These are phyloP conservation scores for Wallacemonas sp. DNA, from an alignment of 208 protist genomes.

Conservation along the genomic window DNA sequence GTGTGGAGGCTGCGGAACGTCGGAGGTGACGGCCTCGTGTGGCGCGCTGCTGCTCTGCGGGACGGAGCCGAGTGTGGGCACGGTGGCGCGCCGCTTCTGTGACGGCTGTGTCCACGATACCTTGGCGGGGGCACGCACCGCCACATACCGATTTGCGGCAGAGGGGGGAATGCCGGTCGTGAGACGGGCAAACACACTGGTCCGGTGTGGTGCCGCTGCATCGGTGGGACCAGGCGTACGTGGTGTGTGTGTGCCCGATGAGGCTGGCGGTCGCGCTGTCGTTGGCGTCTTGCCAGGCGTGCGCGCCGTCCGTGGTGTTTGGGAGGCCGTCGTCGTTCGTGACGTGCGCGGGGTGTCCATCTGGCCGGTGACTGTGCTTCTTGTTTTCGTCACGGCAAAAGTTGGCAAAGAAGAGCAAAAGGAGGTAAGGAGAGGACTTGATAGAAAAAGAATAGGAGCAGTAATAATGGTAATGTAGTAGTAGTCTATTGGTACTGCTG, in stretches of 20 bases:
- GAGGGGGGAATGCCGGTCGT: slow-evolving; percentile 4
- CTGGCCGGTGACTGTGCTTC: too few species aligned
- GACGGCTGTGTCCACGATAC: background rate
- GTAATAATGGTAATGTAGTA: too few species aligned
- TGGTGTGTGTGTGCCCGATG: background rate
- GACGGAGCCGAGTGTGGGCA: too few species aligned
- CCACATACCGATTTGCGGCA: background rate
- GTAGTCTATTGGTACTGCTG: too few species aligned
- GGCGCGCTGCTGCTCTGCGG: too few species aligned
- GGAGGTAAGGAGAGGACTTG: background rate
- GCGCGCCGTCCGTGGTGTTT: background rate
- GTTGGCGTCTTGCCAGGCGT: background rate
- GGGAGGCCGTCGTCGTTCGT: background rate
- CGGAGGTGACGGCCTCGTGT: too few species aligned
- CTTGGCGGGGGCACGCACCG: background rate
- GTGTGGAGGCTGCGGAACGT: background rate
- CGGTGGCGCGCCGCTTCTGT: background rate
- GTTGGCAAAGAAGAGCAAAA: too few species aligned
- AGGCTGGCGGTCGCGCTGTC: background rate
- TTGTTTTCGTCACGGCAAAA: too few species aligned
- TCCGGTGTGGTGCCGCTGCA: background rate
- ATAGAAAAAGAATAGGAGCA: too few species aligned
- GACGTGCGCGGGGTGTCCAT: slow-evolving; percentile 4
- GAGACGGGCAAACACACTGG: background rate
- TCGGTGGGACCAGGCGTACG: background rate